Base-by-base conservation (phyloP, 192 early-diverging fungal species). In the Glomus cerebriforme region DNA sequence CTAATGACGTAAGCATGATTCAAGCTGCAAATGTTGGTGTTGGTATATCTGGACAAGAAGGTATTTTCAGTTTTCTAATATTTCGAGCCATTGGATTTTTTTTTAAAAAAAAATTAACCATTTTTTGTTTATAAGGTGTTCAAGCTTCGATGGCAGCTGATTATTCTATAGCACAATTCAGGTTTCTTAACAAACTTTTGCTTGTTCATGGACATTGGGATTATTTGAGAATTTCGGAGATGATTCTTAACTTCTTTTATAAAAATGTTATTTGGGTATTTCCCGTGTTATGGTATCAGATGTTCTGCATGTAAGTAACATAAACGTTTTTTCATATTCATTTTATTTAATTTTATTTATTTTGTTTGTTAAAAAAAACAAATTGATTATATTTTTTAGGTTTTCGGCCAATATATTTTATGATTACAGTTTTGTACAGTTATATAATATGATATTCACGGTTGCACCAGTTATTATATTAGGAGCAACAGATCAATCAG, bases 1-100 rank as follows among this genome's bases (percentile, higher is more conserved):
- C 91, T 49, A 97, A 98, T 81, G 97, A 98, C 82, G 96, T 98
- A 7, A 91, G 90, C 62, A 98, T 98, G 97, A 98, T 98, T 81
- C 97, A 98, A 84, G 95, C 92, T 2, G 97, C 97, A 31, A 92
- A 98, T 86, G 89, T 98, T 73, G 91, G 92, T 39, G 90, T 92
- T 31, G 91, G 92, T 27, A 92, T 93, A 77, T 84, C 90, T 12
- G 95, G 95, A 78, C 84, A 95, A 82, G 88, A 97, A 81, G 93
- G 93, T 58, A 75, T 91, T 91, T 85, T 82, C 19, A 24, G n/a
- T n/a, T n/a, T n/a, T n/a, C n/a, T n/a, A n/a, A n/a, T n/a, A n/a
- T n/a, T n/a, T n/a, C n/a, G n/a, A n/a, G n/a, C n/a, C n/a, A n/a
- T n/a, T n/a, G n/a, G n/a, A n/a, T n/a, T n/a, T n/a, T n/a, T n/a